Evolutionary conservation across 2,329 filamentous ascomycete species (phyloP), one percentile per base, ranked within the genome.

Genomic region (Penicillium brevicompactum): DNA sequence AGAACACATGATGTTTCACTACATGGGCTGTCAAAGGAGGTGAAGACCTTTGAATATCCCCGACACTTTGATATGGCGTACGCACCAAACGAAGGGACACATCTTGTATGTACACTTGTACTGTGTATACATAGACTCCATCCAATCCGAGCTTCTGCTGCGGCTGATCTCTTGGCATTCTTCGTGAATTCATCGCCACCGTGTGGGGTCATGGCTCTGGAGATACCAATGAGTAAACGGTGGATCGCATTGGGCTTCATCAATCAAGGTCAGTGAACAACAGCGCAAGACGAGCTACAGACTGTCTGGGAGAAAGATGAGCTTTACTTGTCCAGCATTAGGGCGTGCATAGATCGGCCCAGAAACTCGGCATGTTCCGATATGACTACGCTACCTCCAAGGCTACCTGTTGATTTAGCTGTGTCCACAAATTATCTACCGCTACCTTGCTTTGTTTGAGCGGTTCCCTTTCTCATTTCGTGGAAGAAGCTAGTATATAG

Each of bases 151-250:
- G 37, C 38, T 10, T 21, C 46, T 21, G n/a, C 22, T 8, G 24
- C 44, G 13, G 46, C 46, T 50, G 51, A 54, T 50, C 51, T 54
- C 51, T 54, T 54, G 51, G 51, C 51, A 50, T 40, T 5, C 22
- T 24, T 45, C 3, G 24, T 50, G 18, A 31, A 30, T 22, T 21
- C 3, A 6, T 38, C 31, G 51, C 40, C 40, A 50, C 46, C 18
- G 22, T 44, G 32, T 7, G 32, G 43, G 51, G 32, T 13, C 16
- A 16, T 30, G 44, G 42, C 16, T 11, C 3, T 27, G n/a, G 16
- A n/a, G 5, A n/a, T n/a, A 37, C n/a, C 5, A 37, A 5, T 37
- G 4, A 14, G 2, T 16, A n/a, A n/a, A 13, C 34, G 34, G 34
- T 5, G 14, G 6, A n/a, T 7, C 11, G 13, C 14, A 13, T 6